Evolutionary conservation across 495 filamentous ascomycete species (phyloP), one percentile per base, ranked within the genome.

Genomic region (Polyplosphaeria fusca): DNA sequence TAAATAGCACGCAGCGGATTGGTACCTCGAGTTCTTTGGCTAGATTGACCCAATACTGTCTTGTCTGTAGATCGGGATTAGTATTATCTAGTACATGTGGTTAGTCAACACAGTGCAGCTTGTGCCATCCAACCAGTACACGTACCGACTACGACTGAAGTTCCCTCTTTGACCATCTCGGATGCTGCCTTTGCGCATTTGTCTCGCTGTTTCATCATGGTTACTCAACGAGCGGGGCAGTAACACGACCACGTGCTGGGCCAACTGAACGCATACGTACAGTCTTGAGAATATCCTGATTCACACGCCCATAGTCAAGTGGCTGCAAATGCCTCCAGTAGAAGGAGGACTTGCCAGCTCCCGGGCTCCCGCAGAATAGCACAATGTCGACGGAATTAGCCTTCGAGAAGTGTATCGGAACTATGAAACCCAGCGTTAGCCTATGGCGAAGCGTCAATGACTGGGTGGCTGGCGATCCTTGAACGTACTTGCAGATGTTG

Each of bases 321-420:
- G 89, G 87, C 68, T 91, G 75, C 16, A 97, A 68, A 56, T 88
- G 72, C 24, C 79, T 83, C 82, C 85, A 87, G 72, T 86, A 96
- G 60, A 95, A 96, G 0, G 89, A 90, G 20, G 87, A 92, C 67
- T 97, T 97, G 23, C 94, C 93, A 0, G 88, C 82, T 1, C 87
- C 90, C 0, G 93, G 93, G 37, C 86, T 87, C 5, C 93, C 93
- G 52, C 87, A 90, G 68, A 95, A 87, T 4, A 96, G 71, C 11
- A 97, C 78, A 14, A 96, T 75, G 47, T 96, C 91, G 50, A 84
- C 65, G 11, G 79, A 63, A 58, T 86, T 82, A 38, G 71, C 77
- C 73, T 83, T 87, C 39, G 78, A 71, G 59, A 91, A 87, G 1
- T 73, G 52, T 13, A 60, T 43, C n/a, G 61, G 61, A 35, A 61